Evolutionary conservation across 2,329 filamentous ascomycete species (phyloP), one percentile per base, ranked within the genome.

Genomic region (Pestalotiopsis sp.): DNA sequence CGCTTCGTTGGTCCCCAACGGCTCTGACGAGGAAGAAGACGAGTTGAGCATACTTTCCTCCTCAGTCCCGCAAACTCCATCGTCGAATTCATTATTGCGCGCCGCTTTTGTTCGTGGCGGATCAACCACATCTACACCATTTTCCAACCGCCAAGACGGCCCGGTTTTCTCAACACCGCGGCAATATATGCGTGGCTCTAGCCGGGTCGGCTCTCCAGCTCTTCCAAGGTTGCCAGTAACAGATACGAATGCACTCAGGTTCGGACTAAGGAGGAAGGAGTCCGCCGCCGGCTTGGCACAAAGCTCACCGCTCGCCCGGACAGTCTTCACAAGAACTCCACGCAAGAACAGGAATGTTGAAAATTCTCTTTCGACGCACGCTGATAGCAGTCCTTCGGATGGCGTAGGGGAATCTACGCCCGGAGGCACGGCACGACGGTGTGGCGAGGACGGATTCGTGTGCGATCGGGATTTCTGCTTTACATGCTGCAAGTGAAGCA

Each of bases 391-490:
- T 36, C 65, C 65, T 13, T 14, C 38, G 9, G 65, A 61, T 9
- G 41, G 68, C 31, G 31, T 36, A 25, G 67, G 79, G 39, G 73
- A 82, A 4, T 80, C 80, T 71, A 88, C 86, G 11, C 86, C 86
- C 0, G 83, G 86, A 2, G 87, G 87, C 1, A 83, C 83, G 14
- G 72, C 82, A 72, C 80, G 85, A 65, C 80, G 80, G 14, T 91
- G 89, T 69, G 89, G 89, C 3, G 79, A 86, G 71, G 83, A 84
- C 71, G 88, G 86, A 13, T 90, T 86, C 74, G 79, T 78, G 17
- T 91, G 89, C 70, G 84, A 83, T 3, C 81, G 85, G 67, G 84
- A 87, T 70, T 90, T 90, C 78, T 91, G 89, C 77, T 89, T 91
- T 72, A 82, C 81, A 11, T 90, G 89, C 73, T 79, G 76, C 65